Percentiles rank a stretch among this genome's conserved stretches.
Conservation (phyloP, 108 stramenopile genomes). For the Discostella stelligeroides region DNA sequence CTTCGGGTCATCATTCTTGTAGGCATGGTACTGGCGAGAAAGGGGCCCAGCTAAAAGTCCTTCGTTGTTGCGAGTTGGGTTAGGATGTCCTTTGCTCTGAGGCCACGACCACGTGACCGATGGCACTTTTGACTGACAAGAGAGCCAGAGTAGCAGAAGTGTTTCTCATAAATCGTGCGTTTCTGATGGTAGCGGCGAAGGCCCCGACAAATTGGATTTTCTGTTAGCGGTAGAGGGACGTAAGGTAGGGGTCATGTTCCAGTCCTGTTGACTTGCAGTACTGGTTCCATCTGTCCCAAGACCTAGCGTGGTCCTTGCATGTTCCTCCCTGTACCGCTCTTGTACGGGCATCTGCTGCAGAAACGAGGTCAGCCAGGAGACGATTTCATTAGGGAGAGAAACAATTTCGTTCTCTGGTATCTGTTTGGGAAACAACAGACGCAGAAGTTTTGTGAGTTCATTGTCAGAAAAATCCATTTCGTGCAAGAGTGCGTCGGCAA, state of each 20-base stretch:
- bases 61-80: too few species aligned
- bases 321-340: not conserved
- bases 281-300: not conserved
- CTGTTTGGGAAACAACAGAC: not conserved
- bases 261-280: not conserved
- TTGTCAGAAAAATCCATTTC: not conserved
- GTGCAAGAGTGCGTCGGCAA: not conserved
- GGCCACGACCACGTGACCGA: not conserved
- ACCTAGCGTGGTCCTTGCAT: not conserved
- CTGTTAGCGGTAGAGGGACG: not conserved
- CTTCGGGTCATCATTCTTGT: too few species aligned
- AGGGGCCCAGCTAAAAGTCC: too few species aligned
- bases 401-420: not conserved
- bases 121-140: too few species aligned
- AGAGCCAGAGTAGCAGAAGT: too few species aligned
- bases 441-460: not conserved
- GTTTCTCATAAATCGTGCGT: not conserved
- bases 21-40: too few species aligned
- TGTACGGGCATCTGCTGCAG: not conserved
- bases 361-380: not conserved
- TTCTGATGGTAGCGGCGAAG: not conserved
- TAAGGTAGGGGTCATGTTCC: not conserved
- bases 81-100: not conserved
- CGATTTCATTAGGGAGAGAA: not conserved
- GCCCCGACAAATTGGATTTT: too few species aligned